Evolutionary conservation across 2,329 filamentous ascomycete species (phyloP).

Genomic region (Claviceps capensis): DNA sequence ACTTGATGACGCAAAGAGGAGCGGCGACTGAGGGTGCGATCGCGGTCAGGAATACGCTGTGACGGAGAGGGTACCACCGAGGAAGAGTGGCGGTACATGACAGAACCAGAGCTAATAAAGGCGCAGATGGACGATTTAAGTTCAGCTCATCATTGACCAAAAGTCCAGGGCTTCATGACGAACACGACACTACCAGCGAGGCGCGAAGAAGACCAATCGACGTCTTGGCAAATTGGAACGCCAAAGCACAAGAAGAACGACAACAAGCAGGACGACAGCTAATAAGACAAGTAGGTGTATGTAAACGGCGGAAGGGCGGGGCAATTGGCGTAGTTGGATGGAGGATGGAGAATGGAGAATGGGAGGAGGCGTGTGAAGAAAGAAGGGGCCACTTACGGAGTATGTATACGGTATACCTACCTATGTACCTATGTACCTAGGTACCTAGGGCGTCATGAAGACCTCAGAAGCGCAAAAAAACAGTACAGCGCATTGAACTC

Average conservation of each 20-base stretch:
- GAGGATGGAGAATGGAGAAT: neutral
- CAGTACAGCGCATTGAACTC: too few relatives aligned
- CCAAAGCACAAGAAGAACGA: neutral
- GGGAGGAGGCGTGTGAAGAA: neutral
- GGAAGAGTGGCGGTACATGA: conserved; percentile 17
- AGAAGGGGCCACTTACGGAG: neutral
- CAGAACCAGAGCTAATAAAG: conserved; percentile 12
- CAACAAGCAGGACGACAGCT: neutral
- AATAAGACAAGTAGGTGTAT: neutral
- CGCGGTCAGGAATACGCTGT: conserved; percentile 9
- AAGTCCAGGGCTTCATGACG: conserved; percentile 2
- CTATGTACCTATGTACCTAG: too few relatives aligned
- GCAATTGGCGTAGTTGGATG: neutral
- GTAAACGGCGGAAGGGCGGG: conserved; percentile 1
- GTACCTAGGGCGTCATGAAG: too few relatives aligned
- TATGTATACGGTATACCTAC: too few relatives aligned
- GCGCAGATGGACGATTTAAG: neutral
- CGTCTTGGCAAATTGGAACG: conserved; percentile 1
- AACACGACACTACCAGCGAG: neutral
- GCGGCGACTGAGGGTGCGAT: conserved; percentile 5
- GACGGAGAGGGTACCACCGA: conserved; percentile 9
- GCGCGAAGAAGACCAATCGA: neutral
- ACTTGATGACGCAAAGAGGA: conserved; percentile 1
- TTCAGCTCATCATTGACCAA: conserved; percentile 6
- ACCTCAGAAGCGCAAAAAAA: too few relatives aligned